Evolutionary conservation across 768 basidiomycete genomes (phyloP).

Genomic region (Hygrophorus pudorinus): DNA sequence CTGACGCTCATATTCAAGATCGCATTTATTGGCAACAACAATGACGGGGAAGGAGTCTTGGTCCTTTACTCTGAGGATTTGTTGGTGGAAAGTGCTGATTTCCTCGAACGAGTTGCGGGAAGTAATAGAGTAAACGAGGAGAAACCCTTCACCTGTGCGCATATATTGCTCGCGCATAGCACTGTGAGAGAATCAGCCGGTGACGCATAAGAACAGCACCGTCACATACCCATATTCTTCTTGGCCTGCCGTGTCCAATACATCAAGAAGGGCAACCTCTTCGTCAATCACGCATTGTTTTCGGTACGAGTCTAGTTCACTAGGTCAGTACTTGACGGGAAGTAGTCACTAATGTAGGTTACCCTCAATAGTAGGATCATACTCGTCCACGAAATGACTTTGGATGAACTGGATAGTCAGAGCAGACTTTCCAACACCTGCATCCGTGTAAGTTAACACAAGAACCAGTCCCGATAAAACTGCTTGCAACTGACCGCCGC

Average conservation of each 20-base stretch:
- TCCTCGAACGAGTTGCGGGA: conserved; percentile 96
- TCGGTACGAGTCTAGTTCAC: conserved; percentile 77
- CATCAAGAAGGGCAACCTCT: conserved; percentile 95
- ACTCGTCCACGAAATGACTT: conserved; percentile 87
- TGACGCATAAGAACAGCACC: conserved; percentile 4
- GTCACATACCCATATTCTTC: conserved; percentile 88
- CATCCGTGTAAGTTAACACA: background rate
- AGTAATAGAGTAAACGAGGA: conserved; percentile 97
- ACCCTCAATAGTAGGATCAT: conserved; percentile 94
- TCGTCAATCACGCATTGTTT: conserved; percentile 98
- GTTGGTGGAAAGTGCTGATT: conserved; percentile 92
- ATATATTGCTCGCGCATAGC: conserved; percentile 99
- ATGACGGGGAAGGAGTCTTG: conserved; percentile 93
- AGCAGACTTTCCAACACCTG: conserved; percentile 65
- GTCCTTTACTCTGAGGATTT: conserved; percentile 95
- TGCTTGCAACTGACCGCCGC: conserved; percentile 56
- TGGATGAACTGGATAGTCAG: conserved; percentile 98
- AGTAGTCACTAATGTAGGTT: conserved; percentile 12
- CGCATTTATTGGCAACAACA: conserved; percentile 96
- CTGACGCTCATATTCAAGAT: conserved; percentile 92
- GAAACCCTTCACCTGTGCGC: conserved; percentile 96
- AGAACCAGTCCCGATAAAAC: conserved; percentile 1
- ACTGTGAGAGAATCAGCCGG: conserved; percentile 28
- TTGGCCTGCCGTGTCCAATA: conserved; percentile 95
- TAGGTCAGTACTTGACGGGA: conserved; percentile 7